Evolutionary conservation across 306 rosid species (phyloP), one percentile per base, ranked within the genome.

Genomic region (Hippophae tibetana): DNA sequence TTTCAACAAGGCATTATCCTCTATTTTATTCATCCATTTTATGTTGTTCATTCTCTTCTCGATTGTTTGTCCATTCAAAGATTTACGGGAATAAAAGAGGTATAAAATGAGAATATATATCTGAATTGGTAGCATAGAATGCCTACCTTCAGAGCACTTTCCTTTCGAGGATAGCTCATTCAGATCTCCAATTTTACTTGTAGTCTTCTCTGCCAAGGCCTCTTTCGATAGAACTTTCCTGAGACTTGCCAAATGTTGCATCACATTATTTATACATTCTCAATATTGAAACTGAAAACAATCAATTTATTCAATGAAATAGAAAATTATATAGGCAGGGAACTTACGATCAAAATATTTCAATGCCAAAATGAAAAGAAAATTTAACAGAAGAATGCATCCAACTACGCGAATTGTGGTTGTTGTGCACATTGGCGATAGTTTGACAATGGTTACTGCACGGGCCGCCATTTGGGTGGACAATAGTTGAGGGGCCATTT

Each of bases 171-270:
- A 68, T 31, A 82, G 59, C 72, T 77, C 88, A 42, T 73, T 62
- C 57, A 56, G 43, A 10, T 82, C 79, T 60, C 66, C 75, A 2
- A 58, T 66, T 67, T 55, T 64, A 54, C 47, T 78, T 7, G 66
- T 73, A 69, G 52, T 72, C 70, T 70, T 82, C 72, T 78, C 85
- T 13, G 76, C 85, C 41, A 80, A 74, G 47, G 82, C 69, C 58
- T 87, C 89, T 68, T 78, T 74, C 42, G 93, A 84, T 63, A 82
- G 55, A 31, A 82, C 59, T 4, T 84, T 18, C 85, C 66, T 74
- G 93, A 25, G 87, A 71, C 66, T 78, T 78, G 13, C 42, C 89
- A 67, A 78, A 76, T 70, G 89, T 86, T 87, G 84, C 74, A 74
- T 43, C 18, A 69, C n/a, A 25, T 43, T 43, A 8, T 7, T 12